phyloP scores from a whole-genome alignment of 306 rosid genomes.

The Parietaria judaica region DNA sequence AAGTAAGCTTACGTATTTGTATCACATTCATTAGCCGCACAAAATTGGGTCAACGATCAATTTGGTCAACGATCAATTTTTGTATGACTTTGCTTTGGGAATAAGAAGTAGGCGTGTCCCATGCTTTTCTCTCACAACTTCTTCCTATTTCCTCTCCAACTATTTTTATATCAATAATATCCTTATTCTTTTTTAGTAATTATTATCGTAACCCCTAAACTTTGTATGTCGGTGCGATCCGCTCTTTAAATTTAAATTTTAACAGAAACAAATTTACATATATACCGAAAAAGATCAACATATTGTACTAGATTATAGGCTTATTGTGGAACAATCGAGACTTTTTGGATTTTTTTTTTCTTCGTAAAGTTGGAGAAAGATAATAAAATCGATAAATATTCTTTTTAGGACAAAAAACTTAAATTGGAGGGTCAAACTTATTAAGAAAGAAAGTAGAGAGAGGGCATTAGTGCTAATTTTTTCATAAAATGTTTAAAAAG shows the following conservation, averaged over 20 bases:
- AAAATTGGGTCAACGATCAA: slow-evolving; percentile 1
- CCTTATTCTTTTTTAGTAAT: no score
- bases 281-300: no score
- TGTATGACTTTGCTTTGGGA: slow-evolving; percentile 24
- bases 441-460: not conserved
- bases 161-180: no score
- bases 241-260: no score
- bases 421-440: not conserved
- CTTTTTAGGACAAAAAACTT: no score
- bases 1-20: no score
- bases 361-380: not conserved
- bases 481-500: not conserved
- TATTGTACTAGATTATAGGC: no score
- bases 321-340: no score
- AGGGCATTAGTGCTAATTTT: not conserved
- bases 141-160: not conserved
- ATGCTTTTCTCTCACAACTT: slow-evolving; percentile 25
- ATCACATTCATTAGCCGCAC: not conserved
- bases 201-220: no score
- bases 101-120: slow-evolving; percentile 16
- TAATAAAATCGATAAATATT: not conserved
- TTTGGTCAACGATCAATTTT: not conserved
- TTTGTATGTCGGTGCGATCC: no score
- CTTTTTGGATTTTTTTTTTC: not conserved
- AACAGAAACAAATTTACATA: no score